Evolutionary conservation across 139 green algal genomes (phyloP), one percentile per base, ranked within the genome.

Genomic region (Micractinium conductrix): DNA sequence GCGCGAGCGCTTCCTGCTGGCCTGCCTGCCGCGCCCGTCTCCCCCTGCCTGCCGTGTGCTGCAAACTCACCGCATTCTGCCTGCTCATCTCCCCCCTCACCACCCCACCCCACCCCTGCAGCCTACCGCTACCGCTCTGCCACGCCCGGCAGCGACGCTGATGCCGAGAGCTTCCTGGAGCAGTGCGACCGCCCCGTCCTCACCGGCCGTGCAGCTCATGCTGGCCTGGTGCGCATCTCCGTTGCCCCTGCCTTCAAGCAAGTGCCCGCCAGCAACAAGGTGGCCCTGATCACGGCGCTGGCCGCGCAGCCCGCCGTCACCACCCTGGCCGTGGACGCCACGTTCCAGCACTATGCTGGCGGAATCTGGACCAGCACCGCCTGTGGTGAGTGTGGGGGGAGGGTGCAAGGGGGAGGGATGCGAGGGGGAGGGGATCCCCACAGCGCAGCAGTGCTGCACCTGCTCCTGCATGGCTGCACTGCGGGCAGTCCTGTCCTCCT

Each of bases 311-410:
- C 69, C n/a, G 37, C 22, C 22, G 69, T 75, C 22, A 24, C 69
- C 21, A 44, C 38, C 69, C 42, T 75, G 42, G 69, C 37, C 22
- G 69, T 75, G 69, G 69, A 75, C 40, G 22, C 69, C 40, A 35
- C 69, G 22, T 75, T 75, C 69, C 69, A 75, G 69, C 69, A 75
- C 69, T 75, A 75, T 55, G 69, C 69, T 24, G 69, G 69, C 69
- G 69, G 69, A 38, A 48, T 75, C 40, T 50, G 69, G 40, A 35
- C 69, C 40, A 53, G n/a, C n/a, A n/a, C n/a, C n/a, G n/a, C n/a
- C n/a, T n/a, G n/a, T n/a, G n/a, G n/a, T n/a, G n/a, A n/a, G n/a
- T n/a, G n/a, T n/a, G n/a, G n/a, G n/a, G n/a, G n/a, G n/a, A n/a
- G n/a, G n/a, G n/a, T n/a, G n/a, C n/a, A n/a, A n/a, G n/a, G n/a